Conservation (phyloP, 2,329 filamentous ascomycete species). For the Shiraia bambusicola region DNA sequence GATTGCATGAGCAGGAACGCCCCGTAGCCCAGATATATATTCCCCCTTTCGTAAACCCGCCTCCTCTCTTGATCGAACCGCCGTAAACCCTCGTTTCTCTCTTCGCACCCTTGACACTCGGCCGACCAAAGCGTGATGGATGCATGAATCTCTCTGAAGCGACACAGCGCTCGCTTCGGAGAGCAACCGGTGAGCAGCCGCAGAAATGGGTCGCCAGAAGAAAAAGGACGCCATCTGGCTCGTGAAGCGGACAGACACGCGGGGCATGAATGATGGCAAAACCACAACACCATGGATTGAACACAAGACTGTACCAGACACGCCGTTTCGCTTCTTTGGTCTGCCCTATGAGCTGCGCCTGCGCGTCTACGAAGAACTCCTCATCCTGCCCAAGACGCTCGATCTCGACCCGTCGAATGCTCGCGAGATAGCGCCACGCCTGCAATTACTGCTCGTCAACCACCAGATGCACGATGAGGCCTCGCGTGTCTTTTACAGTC, state of each 20-base stretch:
- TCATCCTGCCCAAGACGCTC: slow-evolving; percentile 57
- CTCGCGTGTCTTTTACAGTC: slow-evolving; percentile 53
- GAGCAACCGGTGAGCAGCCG: slow-evolving; percentile 7
- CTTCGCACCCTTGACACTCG: slow-evolving; percentile 14
- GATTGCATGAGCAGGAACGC: slow-evolving; percentile 34
- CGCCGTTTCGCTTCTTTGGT: slow-evolving; percentile 54
- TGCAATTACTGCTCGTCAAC: slow-evolving; percentile 69
- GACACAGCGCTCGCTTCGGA: slow-evolving; percentile 32
- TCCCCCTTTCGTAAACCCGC: slow-evolving; percentile 6
- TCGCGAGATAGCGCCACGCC: slow-evolving; percentile 58
- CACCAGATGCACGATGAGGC: slow-evolving; percentile 54
- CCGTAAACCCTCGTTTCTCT: slow-evolving; percentile 2
- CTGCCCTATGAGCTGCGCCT: slow-evolving; percentile 56
- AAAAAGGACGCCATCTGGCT: slow-evolving; percentile 30
- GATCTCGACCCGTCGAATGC: slow-evolving; percentile 70
- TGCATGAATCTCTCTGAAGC: slow-evolving; percentile 46
- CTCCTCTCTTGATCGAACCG: slow-evolving; percentile 5
- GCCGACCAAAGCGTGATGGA: slow-evolving; percentile 38
- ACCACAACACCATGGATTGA: background rate
- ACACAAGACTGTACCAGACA: background rate
- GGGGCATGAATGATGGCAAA: slow-evolving; percentile 20
- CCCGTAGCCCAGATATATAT: slow-evolving; percentile 44
- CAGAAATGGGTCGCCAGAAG: slow-evolving; percentile 21
- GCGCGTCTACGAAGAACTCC: slow-evolving; percentile 51
- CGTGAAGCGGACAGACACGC: slow-evolving; percentile 27